These are phyloP conservation scores for Auricularia heimuer DNA, from an alignment of 768 basidiomycete species.

Conservation along the genomic window DNA sequence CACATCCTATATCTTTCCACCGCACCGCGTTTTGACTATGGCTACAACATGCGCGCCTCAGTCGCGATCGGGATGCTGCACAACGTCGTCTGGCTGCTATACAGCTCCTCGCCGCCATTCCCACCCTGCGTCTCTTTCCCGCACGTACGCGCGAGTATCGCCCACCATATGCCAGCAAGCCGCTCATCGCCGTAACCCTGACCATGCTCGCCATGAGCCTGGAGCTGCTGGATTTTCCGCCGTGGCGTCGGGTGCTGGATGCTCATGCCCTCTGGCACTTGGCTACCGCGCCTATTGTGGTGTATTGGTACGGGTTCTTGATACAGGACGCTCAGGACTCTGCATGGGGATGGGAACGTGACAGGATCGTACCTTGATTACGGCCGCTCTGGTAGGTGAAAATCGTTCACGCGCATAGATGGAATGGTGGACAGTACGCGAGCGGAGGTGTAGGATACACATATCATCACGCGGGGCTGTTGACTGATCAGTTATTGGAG, in stretches of 20 bases:
- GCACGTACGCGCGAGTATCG: slow-evolving; percentile 37
- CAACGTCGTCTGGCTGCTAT: slow-evolving; percentile 74
- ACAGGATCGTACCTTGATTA: too few relatives aligned
- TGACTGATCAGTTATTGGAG: too few relatives aligned
- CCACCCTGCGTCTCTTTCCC: slow-evolving; percentile 46
- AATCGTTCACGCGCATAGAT: too few relatives aligned
- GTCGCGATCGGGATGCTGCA: slow-evolving; percentile 64
- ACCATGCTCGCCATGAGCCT: slow-evolving; percentile 64
- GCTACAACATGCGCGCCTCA: slow-evolving; percentile 88
- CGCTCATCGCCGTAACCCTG: slow-evolving; percentile 40
- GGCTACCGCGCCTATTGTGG: slow-evolving; percentile 65
- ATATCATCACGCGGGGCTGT: too few relatives aligned
- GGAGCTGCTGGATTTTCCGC: slow-evolving; percentile 89
- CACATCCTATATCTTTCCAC: slow-evolving; percentile 75
- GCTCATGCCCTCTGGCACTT: slow-evolving; percentile 93
- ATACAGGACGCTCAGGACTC: slow-evolving; percentile 16
- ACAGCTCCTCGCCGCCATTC: slow-evolving; percentile 22
- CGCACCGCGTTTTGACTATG: slow-evolving; percentile 78
- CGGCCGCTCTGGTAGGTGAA: too few relatives aligned
- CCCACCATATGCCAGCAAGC: slow-evolving; percentile 39
- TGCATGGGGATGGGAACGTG: too few relatives aligned
- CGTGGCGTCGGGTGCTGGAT: slow-evolving; percentile 64
- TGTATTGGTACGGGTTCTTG: slow-evolving; percentile 82
- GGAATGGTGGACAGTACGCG: too few relatives aligned
- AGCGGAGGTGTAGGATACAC: too few relatives aligned